Conservation (phyloP, 2,329 filamentous ascomycete genomes). For the Leptographium wingfieldii region DNA sequence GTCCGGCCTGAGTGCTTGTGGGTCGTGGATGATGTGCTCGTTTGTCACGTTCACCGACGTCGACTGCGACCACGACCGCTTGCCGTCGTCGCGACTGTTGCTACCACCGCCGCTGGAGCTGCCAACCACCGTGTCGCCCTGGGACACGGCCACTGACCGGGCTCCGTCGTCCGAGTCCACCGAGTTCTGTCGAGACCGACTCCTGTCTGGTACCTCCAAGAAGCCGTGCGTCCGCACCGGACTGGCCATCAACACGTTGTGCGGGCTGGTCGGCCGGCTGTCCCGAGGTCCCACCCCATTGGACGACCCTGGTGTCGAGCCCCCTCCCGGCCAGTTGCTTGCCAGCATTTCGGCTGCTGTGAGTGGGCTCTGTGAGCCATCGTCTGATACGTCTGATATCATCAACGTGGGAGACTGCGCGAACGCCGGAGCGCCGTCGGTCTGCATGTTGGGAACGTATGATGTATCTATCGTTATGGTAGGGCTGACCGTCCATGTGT, state of each 20-base stretch:
- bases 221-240: slow-evolving; percentile 41
- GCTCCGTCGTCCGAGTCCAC: slow-evolving; percentile 54
- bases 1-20: slow-evolving; percentile 62
- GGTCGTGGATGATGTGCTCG: slow-evolving; percentile 48
- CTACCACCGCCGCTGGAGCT: slow-evolving; percentile 28
- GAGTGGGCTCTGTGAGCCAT: slow-evolving; percentile 25
- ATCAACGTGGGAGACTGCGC: slow-evolving; percentile 23
- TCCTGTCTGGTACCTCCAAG: slow-evolving; percentile 50
- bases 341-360: slow-evolving; percentile 22
- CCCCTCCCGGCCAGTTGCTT: slow-evolving; percentile 13
- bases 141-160: slow-evolving; percentile 43
- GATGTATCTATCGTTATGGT: slow-evolving; percentile 44
- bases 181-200: slow-evolving; percentile 54
- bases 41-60: slow-evolving; percentile 23
- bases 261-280: slow-evolving; percentile 56
- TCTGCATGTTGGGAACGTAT: slow-evolving; percentile 16
- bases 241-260: slow-evolving; percentile 59
- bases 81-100: slow-evolving; percentile 16
- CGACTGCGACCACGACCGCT: slow-evolving; percentile 21
- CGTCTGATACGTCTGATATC: slow-evolving; percentile 25
- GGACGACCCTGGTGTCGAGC: neutral
- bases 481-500: slow-evolving; percentile 23
- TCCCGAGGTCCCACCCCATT: slow-evolving; percentile 26
- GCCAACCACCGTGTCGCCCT: slow-evolving; percentile 49
- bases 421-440: slow-evolving; percentile 15